Evolutionary conservation across 345 rosid genomes (phyloP), one percentile per base, ranked within the genome.

Genomic region (Linum usitatissimum): DNA sequence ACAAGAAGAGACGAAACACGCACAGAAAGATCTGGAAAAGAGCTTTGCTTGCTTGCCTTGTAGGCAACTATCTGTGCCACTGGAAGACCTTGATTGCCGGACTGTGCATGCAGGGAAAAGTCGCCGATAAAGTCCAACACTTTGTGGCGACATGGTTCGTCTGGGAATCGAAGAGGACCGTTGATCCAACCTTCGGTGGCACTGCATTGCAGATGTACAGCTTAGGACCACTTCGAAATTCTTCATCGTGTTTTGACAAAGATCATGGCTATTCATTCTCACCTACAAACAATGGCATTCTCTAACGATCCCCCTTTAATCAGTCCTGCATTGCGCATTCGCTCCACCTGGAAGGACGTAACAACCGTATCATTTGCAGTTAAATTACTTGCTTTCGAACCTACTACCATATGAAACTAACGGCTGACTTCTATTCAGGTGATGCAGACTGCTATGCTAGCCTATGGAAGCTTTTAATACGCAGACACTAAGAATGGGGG

Each of bases 91-190:
- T 85, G 95, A 73, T 80, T 85, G 31, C 96, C 96, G 34, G 19
- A 73, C 54, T 23, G 68, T 60, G 91, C 91, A 69, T 77, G 70
- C 36, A 92, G 82, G 63, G 98, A 84, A 63, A 92, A 78, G 67
- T 92, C 98, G 14, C 98, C 96, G 13, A 89, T 67, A 70, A 92
- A 81, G 76, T 92, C 98, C 65, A 92, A 75, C 67, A 80, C 78
- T 81, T 92, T 92, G 69, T 92, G 98, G 30, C 96, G 86, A 77
- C 89, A 85, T 45, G 96, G 86, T 77, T 89, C 96, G 21, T 85
- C 74, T 9, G 70, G 73, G 70, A 82, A 92, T 57, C 65, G 91
- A 34, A 87, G 75, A 0, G 96, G 90, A 5, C 83, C 90, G 65
- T 92, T 92, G 81, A 92, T 69, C 98, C 98, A 89, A 68, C 98